Percentiles rank a stretch among this genome's conserved stretches.
These are phyloP conservation scores for Nannochloropsis gaditana DNA, from an alignment of 108 stramenopile species.

Conservation along the genomic window DNA sequence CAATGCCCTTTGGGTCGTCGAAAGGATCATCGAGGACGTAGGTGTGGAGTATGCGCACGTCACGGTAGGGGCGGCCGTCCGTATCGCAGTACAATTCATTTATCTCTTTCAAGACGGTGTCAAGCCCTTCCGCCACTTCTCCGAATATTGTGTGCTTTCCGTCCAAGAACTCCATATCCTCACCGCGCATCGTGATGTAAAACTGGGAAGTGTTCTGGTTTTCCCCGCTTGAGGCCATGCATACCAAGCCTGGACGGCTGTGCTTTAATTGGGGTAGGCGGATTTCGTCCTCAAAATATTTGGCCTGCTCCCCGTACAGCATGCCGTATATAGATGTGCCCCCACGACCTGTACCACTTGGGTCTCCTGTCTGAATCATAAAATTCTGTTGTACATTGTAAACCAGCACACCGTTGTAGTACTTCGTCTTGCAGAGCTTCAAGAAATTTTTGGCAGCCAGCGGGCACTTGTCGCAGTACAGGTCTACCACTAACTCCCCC, in stretches of 20 bases:
- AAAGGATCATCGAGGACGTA: conserved; percentile 89
- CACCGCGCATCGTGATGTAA: conserved; percentile 70
- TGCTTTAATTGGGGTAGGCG: conserved; percentile 33
- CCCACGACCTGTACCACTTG: conserved; percentile 82
- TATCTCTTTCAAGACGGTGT: conserved; percentile 70
- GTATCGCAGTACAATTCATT: conserved; percentile 78
- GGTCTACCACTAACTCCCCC: conserved; percentile 58
- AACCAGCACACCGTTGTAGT: conserved; percentile 55
- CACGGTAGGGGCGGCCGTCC: conserved; percentile 85
- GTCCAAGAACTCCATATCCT: conserved; percentile 60
- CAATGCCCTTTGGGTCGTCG: conserved; percentile 49
- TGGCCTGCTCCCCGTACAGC: conserved; percentile 50
- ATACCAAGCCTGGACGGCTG: conserved; percentile 47
- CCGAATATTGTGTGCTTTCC: conserved; percentile 70
- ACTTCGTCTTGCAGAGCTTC: conserved; percentile 56
- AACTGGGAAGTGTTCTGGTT: conserved; percentile 73
- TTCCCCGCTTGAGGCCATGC: conserved; percentile 65
- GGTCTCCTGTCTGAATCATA: conserved; percentile 67
- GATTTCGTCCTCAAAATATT: conserved; percentile 57
- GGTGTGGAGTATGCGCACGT: conserved; percentile 81
- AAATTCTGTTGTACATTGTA: conserved; percentile 56
- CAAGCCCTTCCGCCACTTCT: conserved; percentile 76
- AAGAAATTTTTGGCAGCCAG: conserved; percentile 55
- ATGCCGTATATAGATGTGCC: conserved; percentile 60
- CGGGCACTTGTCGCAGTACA: conserved; percentile 52